Evolutionary conservation across 305 asterid species (phyloP), one percentile per base, ranked within the genome.

Genomic region (Solanum hybrid): DNA sequence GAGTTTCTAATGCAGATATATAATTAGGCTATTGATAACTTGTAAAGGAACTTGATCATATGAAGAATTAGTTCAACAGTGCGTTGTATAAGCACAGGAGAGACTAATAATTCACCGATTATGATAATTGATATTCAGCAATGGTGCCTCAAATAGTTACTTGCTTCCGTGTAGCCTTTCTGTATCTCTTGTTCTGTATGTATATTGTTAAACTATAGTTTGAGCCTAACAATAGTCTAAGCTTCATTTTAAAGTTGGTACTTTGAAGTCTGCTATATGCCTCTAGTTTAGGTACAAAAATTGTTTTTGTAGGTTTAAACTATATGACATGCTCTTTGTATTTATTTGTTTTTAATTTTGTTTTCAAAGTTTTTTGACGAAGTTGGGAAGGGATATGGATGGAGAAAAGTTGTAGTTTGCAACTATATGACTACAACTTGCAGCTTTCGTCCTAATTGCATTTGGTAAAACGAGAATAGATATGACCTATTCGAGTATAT

Each of bases 41-140:
- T 92, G 98, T 96, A 89, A 96, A 95, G 94, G 98, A 97, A 91
- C 94, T 96, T 75, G 99, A 97, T 93, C 95, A 95, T 92, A 93
- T 96, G 88, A 97, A 96, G 94, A 95, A 92, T 91, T 97, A 93
- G 86, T 94, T 96, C 51, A 97, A 94, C 13, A 5, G 29, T n/a
- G 75, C 12, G 13, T 65, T 65, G 75, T 65, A 65, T 65, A 65
- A 9, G 75, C 6, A 22, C 6, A 8, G 3, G 3, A 65, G 75
- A 9, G 27, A n/a, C 29, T 65, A 8, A 3, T 22, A 65, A 65
- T 65, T 22, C 13, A 65, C 5, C 3, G 13, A 65, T 10, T 65
- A 6, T n/a, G 75, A 65, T 65, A 9, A 22, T 65, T 65, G 13
- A 22, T 65, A 65, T n/a, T 65, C 3, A 65, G 5, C 29, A n/a